Percentiles rank a stretch among this genome's conserved stretches.
These are phyloP conservation scores for Fraxinus nigra DNA, from an alignment of 305 asterid genomes.

Conservation along the genomic window DNA sequence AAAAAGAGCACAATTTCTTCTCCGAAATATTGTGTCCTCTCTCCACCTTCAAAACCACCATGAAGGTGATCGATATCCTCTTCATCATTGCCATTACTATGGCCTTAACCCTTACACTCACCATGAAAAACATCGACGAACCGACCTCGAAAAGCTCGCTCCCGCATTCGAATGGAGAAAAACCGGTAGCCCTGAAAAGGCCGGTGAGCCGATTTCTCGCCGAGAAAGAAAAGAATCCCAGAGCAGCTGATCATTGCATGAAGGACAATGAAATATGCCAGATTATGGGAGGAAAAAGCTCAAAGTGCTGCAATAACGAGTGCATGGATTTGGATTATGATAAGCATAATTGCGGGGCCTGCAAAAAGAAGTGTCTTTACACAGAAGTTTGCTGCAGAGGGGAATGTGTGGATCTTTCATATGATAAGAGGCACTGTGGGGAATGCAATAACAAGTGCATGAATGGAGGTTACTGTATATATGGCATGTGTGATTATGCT, in stretches of 20 bases:
- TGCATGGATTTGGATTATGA: conserved; percentile 53
- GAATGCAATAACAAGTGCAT: conserved; percentile 51
- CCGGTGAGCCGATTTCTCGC: conserved; percentile 54
- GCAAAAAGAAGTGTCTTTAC: conserved; percentile 54
- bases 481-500: conserved; percentile 66
- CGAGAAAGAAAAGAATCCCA: conserved; percentile 37
- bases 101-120: conserved; percentile 34
- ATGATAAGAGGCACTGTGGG: conserved; percentile 71
- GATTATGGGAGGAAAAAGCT: conserved; percentile 27
- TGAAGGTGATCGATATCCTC: conserved; percentile 44
- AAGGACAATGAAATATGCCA: conserved; percentile 45
- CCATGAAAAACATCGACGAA: not conserved
- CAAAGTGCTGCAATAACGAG: conserved; percentile 72
- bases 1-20: not conserved
- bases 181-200: conserved; percentile 13
- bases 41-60: conserved; percentile 31
- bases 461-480: conserved; percentile 43
- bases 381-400: conserved; percentile 60
- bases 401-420: conserved; percentile 49
- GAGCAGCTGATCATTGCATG: conserved; percentile 59
- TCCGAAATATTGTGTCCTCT: not conserved
- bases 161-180: not conserved
- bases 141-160: not conserved
- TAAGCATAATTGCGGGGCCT: conserved; percentile 52
- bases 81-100: conserved; percentile 32